A percentile compares a stretch with the other conserved stretches of the same genome.
These are phyloP conservation scores for cucumber (Cucumis sativus) DNA, from an alignment of 306 rosid species.

Conservation along the genomic window Cucumber_9930_V3 NC_026655.2:3113501-3114000, in stretches of 20 bases:
- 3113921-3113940: conserved; percentile 71
- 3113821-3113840: neutral
- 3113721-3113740: conserved; percentile 49
- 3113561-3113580: neutral
- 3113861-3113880: conserved; percentile 68
- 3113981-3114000: conserved; percentile 62
- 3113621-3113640: neutral
- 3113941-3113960: conserved; percentile 43
- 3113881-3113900: conserved; percentile 54
- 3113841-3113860: conserved; percentile 13
- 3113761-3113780: conserved; percentile 95
- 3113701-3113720: conserved; percentile 66
- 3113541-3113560: neutral
- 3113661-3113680: neutral
- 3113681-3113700: conserved; percentile 25
- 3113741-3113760: conserved; percentile 82
- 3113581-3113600: neutral
- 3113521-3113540: neutral
- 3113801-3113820: neutral
- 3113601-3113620: neutral
- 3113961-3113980: conserved; percentile 76
- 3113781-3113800: conserved; percentile 8
- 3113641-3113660: neutral
- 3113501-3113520: conserved; percentile 61
- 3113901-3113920: conserved; percentile 57